A percentile compares a stretch with the other conserved stretches of the same genome.
These are phyloP conservation scores for Psilocybe tampanensis DNA, from an alignment of 768 basidiomycete genomes.

Conservation along the genomic window DNA sequence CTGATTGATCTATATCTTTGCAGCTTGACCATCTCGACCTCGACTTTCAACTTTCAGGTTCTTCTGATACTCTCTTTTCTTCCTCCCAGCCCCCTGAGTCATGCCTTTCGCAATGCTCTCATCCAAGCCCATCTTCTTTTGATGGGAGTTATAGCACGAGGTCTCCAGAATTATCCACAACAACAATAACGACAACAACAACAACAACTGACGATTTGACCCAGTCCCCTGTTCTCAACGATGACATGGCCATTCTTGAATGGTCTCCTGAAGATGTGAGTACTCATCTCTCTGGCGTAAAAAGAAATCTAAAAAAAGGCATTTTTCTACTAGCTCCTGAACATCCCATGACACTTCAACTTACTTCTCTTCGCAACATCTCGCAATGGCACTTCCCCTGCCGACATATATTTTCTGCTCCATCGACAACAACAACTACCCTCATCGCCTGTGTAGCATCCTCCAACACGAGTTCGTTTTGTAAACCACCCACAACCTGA, in stretches of 20 bases:
- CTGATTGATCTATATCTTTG: neutral
- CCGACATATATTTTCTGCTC: too few species aligned
- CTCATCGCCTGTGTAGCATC: too few species aligned
- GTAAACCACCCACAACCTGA: too few species aligned
- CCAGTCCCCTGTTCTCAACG: conserved; percentile 3
- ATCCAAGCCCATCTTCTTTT: neutral
- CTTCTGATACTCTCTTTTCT: neutral
- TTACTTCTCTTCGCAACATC: too few species aligned
- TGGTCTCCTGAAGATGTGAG: conserved; percentile 10
- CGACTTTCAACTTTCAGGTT: neutral
- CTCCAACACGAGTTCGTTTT: too few species aligned
- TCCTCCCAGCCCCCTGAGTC: neutral
- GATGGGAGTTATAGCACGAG: neutral
- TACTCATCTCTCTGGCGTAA: neutral
- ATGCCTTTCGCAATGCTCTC: neutral
- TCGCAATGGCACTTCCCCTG: too few species aligned
- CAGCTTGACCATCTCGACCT: neutral
- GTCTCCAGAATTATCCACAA: too few species aligned
- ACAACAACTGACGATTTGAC: neutral
- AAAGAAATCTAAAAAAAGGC: neutral
- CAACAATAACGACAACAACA: too few species aligned
- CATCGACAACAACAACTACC: too few species aligned
- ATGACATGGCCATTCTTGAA: neutral
- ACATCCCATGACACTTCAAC: neutral
- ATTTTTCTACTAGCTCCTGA: neutral